Evolutionary conservation across 805 yeast species (phyloP), one percentile per base, ranked within the genome.

Genomic region (Sugiyamaella qingdaonensis): DNA sequence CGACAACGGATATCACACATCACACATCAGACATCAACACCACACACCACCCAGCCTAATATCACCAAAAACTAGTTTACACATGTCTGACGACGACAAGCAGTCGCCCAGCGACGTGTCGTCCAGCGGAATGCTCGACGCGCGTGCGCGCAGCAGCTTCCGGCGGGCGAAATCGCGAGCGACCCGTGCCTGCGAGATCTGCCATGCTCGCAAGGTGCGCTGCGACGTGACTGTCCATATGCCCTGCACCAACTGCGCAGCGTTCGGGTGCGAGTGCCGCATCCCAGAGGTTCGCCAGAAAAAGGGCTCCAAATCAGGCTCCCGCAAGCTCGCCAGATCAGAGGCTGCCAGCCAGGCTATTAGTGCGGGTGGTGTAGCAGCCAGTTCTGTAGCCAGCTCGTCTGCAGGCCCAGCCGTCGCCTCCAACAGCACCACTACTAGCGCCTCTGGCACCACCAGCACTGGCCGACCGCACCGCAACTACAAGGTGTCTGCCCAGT

Each of bases 161-260:
- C 52, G 64, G n/a, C 45, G 66, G 8, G 66, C 64, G 10, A 62
- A 61, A 45, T 53, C 63, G 2, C 44, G 66, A 16, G 64, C 66
- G 13, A 54, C 64, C 4, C 36, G 66, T 34, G 66, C 66, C 10
- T 62, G 66, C 51, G 66, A 62, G 46, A 62, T 62, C 70, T 87
- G 94, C 63, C 82, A 88, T 51, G 78, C 84, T 7, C 73, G 94
- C 34, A 86, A 86, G 61, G 94, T 86, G n/a, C 78, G 90, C 34
- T 86, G 95, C 69, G 73, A 70, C 53, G 73, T 70, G 53, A 85
- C 74, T 11, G 65, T 67, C 33, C 77, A 72, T 51, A 73, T 74
- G 62, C 86, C 86, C 0, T 82, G 87, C 61, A 78, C 90, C 19
- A 65, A 65, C 51, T 65, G 69, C 46, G 62, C 64, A 3, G 68